These are phyloP conservation scores for Leucocoprinus birnbaumii DNA, from an alignment of 768 basidiomycete species.

Conservation along the genomic window DNA sequence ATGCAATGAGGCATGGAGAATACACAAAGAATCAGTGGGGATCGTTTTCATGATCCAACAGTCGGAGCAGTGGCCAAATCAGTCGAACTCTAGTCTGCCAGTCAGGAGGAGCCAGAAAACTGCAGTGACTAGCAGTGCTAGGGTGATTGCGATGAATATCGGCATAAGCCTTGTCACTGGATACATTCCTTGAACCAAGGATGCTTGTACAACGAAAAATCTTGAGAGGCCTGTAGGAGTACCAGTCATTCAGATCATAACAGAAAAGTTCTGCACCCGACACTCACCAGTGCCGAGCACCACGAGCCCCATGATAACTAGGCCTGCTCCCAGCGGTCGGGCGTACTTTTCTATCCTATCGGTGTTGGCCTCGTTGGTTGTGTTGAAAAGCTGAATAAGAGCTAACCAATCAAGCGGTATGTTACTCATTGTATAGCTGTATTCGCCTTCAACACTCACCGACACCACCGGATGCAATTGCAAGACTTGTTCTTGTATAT, in stretches of 20 bases:
- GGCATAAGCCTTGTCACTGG: slow-evolving; percentile 49
- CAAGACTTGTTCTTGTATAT: slow-evolving; percentile 62
- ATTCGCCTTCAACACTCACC: slow-evolving; percentile 34
- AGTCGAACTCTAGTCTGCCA: slow-evolving; percentile 17
- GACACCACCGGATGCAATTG: slow-evolving; percentile 56
- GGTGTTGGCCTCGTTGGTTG: slow-evolving; percentile 1
- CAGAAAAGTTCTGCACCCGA: not conserved
- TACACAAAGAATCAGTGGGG: no score
- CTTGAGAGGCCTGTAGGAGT: slow-evolving; percentile 40
- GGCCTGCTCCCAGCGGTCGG: slow-evolving; percentile 49
- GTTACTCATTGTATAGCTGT: not conserved
- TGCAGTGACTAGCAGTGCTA: slow-evolving; percentile 37
- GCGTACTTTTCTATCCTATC: slow-evolving; percentile 31
- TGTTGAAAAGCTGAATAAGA: slow-evolving; percentile 44
- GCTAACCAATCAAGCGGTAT: slow-evolving; percentile 24
- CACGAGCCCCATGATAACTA: slow-evolving; percentile 41
- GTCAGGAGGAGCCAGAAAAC: slow-evolving; percentile 41
- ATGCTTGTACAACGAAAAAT: slow-evolving; percentile 52
- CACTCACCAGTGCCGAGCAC: slow-evolving; percentile 47
- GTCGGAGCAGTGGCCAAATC: not conserved
- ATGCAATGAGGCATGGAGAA: no score
- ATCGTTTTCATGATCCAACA: no score
- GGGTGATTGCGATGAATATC: slow-evolving; percentile 33
- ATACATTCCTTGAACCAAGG: slow-evolving; percentile 47
- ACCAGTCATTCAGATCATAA: no score